A percentile compares a stretch with the other conserved stretches of the same genome.
Conservation (phyloP, 768 basidiomycete species). For the Lentinula guzmanii region DNA sequence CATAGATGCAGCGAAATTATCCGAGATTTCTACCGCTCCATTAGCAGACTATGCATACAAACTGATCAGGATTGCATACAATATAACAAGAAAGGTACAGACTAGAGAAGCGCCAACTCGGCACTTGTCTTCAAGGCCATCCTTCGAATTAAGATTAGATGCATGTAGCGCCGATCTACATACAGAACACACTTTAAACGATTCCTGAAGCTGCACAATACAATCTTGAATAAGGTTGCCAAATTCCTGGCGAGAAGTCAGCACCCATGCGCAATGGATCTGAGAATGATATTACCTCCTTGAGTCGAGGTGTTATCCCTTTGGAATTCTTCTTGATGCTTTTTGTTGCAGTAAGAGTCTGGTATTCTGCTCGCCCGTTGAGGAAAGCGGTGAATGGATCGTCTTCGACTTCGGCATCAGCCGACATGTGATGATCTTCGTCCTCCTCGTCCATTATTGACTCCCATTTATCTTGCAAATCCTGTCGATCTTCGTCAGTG, state of each 20-base stretch:
- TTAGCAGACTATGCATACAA: constrained; percentile 27
- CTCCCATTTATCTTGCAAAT: constrained; percentile 48
- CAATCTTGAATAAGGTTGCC: constrained; percentile 34
- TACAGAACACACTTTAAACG: not conserved
- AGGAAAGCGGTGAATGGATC: constrained; percentile 30
- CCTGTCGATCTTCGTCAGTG: constrained; percentile 42
- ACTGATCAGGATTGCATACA: not conserved
- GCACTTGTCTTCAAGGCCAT: constrained; percentile 56
- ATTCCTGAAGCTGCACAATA: constrained; percentile 39
- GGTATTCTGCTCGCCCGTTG: constrained; percentile 15
- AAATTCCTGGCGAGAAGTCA: constrained; percentile 35
- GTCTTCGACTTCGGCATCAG: constrained; percentile 1
- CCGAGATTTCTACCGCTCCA: constrained; percentile 39
- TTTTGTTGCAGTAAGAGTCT: not conserved
- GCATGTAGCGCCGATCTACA: not conserved
- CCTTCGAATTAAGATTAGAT: constrained; percentile 27
- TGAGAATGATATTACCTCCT: constrained; percentile 21
- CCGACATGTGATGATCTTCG: not conserved
- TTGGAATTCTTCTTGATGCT: constrained; percentile 17
- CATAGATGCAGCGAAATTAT: constrained; percentile 47
- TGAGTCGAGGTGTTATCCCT: constrained; percentile 42
- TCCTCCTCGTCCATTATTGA: constrained; percentile 23
- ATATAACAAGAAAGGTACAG: constrained; percentile 12
- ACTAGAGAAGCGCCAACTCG: constrained; percentile 44
- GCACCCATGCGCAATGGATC: not conserved